These are phyloP conservation scores for Hypoxylon subgilvum DNA, from an alignment of 495 filamentous ascomycete genomes.

Conservation along the genomic window DNA sequence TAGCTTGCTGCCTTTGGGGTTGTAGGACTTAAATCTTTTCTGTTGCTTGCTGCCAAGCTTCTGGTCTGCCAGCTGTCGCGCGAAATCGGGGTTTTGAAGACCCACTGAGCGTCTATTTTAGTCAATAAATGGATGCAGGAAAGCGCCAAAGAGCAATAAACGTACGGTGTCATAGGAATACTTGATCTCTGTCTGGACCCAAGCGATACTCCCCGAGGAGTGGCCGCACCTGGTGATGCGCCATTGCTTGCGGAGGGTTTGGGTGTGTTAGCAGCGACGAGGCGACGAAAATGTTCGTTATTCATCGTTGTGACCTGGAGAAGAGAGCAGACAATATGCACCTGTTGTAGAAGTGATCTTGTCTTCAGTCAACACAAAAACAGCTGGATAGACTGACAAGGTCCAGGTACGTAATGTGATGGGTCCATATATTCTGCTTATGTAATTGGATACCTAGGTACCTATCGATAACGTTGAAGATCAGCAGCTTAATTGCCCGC, in stretches of 20 bases:
- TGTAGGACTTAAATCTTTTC: slow-evolving; percentile 77
- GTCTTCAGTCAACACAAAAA: not conserved
- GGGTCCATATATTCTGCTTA: no score
- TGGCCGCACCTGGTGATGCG: slow-evolving; percentile 40
- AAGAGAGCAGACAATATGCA: not conserved
- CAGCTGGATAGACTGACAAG: slow-evolving; percentile 3
- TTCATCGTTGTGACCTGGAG: slow-evolving; percentile 67
- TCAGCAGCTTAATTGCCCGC: slow-evolving; percentile 4
- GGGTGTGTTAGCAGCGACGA: slow-evolving; percentile 64
- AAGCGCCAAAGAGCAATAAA: slow-evolving; percentile 3
- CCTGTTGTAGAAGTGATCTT: not conserved
- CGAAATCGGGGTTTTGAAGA: slow-evolving; percentile 69
- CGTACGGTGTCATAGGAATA: slow-evolving; percentile 87
- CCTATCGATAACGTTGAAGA: no score
- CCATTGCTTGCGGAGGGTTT: slow-evolving; percentile 49
- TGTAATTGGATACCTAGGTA: no score
- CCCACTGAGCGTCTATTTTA: slow-evolving; percentile 69
- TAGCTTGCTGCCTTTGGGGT: slow-evolving; percentile 83
- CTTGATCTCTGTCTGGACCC: slow-evolving; percentile 73
- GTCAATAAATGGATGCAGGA: slow-evolving; percentile 36
- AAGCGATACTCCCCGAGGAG: slow-evolving; percentile 50
- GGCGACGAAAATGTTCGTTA: slow-evolving; percentile 91
- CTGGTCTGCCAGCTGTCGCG: slow-evolving; percentile 82
- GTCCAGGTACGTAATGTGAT: slow-evolving; percentile 8
- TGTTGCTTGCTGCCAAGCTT: slow-evolving; percentile 58